Base-by-base conservation (phyloP, 179 eudicot genomes). In the Nepenthes alata region DNA sequence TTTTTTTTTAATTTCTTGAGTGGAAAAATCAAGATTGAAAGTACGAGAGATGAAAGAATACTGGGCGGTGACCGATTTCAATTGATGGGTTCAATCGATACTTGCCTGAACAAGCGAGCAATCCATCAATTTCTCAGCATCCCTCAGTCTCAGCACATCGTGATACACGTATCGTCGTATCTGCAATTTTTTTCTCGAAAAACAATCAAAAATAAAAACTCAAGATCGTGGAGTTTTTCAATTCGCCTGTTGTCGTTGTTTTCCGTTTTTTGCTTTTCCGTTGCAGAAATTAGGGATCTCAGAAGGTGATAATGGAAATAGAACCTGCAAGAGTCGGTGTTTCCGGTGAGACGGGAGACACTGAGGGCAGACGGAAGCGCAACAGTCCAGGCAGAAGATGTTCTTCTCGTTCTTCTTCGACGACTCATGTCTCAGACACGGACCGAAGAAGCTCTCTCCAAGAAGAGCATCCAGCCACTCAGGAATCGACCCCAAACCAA, bases 141-240 rank as follows among this genome's bases (percentile, higher is more conserved):
- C 97, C 12, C 50, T 67, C 37, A 88, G 35, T 60, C 81, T 80
- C 2, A 91, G 66, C 49, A 91, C 97, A 79, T 85, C 90, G 47
- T 83, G 83, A 56, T 88, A 85, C 44, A 91, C 81, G 60, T 91
- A 88, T 72, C 94, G 78, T 48, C 97, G 78, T 57, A 82, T 81
- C 97, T 91, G 72, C 11, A 13, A n/a, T 2, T 3, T 4, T 41
- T 4, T 4, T 41, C 8, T 41, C 45, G 8, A 41, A 41, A 41
- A 41, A 7, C 45, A 7, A 41, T 4, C 5, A 41, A 7, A 41
- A 41, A 41, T 41, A 25, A 6, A 15, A 44, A 16, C 1, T 0
- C 1, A 34, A 8, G 5, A 2, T 8, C 7, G 37, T 16, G 39
- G 1, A 55, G 34, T 9, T 55, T 34, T 4, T 12, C 11, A 50